phyloP scores from a whole-genome alignment of 2,329 filamentous ascomycete species.

The Trichophyton simii region DNA sequence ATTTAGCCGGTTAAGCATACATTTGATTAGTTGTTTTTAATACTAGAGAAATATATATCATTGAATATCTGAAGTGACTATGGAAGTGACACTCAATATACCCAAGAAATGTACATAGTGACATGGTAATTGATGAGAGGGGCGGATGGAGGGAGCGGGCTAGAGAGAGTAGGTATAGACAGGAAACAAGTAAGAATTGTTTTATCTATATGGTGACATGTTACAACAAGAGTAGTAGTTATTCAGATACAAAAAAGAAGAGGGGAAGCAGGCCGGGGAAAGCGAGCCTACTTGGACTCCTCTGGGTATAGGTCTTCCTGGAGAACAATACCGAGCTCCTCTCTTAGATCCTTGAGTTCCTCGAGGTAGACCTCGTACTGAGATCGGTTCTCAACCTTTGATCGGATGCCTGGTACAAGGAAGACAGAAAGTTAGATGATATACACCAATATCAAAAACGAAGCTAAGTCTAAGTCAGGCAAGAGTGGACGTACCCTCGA shows the following conservation, averaged over 20 bases:
- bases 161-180: not conserved
- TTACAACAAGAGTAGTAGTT: slow-evolving; percentile 1
- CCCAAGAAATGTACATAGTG: not conserved
- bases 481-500: slow-evolving; percentile 62
- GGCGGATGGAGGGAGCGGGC: too few species aligned
- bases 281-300: slow-evolving; percentile 24
- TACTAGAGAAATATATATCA: not conserved
- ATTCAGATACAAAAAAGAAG: not conserved
- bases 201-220: slow-evolving; percentile 2
- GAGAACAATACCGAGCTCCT: slow-evolving; percentile 82
- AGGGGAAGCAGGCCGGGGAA: not conserved
- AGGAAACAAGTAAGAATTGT: not conserved
- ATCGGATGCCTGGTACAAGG: slow-evolving; percentile 65
- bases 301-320: slow-evolving; percentile 87
- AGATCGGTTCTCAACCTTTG: slow-evolving; percentile 96
- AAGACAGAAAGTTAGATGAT: not conserved
- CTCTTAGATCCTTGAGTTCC: slow-evolving; percentile 81
- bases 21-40: not conserved
- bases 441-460: slow-evolving; percentile 8
- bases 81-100: not conserved
- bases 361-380: slow-evolving; percentile 95
- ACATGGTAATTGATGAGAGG: not conserved
- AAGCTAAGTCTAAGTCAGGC: not conserved
- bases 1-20: not conserved
- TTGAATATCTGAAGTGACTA: not conserved